Evolutionary conservation across 2,329 filamentous ascomycete genomes (phyloP).

Genomic region (Coniochaeta sp.): DNA sequence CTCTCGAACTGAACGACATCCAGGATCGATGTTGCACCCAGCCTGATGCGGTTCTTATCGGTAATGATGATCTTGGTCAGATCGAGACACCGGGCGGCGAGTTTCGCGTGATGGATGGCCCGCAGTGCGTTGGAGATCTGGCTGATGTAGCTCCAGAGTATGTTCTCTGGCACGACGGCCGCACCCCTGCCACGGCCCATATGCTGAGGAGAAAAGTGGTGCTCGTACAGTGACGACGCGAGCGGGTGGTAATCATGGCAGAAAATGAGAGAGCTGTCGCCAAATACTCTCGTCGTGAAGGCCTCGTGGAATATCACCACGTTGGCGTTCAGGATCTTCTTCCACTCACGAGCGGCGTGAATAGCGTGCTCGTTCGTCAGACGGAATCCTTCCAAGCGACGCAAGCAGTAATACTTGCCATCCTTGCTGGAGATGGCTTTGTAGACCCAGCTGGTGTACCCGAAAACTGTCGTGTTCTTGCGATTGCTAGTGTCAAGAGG

Average conservation of each 20-base stretch:
- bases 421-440: slow-evolving; percentile 88
- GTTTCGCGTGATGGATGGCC: slow-evolving; percentile 70
- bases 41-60: slow-evolving; percentile 79
- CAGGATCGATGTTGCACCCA: slow-evolving; percentile 82
- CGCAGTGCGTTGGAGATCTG: slow-evolving; percentile 86
- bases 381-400: slow-evolving; percentile 67
- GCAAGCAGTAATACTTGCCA: slow-evolving; percentile 78
- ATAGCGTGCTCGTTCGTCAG: slow-evolving; percentile 87
- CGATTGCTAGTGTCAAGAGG: slow-evolving; percentile 77
- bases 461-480: slow-evolving; percentile 73
- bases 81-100: slow-evolving; percentile 82
- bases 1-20: slow-evolving; percentile 81
- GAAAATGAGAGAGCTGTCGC: slow-evolving; percentile 89
- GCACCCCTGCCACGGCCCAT: slow-evolving; percentile 11
- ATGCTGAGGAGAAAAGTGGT: slow-evolving; percentile 48
- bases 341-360: slow-evolving; percentile 81
- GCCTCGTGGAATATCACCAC: slow-evolving; percentile 85
- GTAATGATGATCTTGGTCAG: slow-evolving; percentile 85
- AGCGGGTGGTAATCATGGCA: slow-evolving; percentile 90
- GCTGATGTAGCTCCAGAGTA: slow-evolving; percentile 86
- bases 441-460: slow-evolving; percentile 89
- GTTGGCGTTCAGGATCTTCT: slow-evolving; percentile 70
- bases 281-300: slow-evolving; percentile 89
- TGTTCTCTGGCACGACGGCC: slow-evolving; percentile 55
- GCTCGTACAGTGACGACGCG: slow-evolving; percentile 81